Conservation (phyloP, 1,139 yeast species). For the Zygotorulaspora mrakii region DNA sequence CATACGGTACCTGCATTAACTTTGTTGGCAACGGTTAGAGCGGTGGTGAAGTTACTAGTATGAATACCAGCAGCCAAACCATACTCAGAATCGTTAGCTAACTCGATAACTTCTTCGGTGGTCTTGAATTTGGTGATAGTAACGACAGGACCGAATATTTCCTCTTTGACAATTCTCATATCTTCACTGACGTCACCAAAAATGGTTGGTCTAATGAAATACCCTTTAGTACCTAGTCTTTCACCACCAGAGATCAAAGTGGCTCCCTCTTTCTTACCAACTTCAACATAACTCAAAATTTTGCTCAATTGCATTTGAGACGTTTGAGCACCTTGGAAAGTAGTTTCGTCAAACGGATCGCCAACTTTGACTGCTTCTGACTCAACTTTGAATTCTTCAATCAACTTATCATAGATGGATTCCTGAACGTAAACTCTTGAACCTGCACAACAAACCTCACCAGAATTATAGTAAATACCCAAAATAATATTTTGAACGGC, state of each 20-base stretch:
- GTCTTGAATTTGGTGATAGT: slow-evolving; percentile 53
- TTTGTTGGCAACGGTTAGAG: slow-evolving; percentile 48
- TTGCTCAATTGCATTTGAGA: slow-evolving; percentile 52
- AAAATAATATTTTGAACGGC: slow-evolving; percentile 46
- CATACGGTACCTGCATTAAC: slow-evolving; percentile 58
- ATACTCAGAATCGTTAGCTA: slow-evolving; percentile 55
- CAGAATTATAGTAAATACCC: slow-evolving; percentile 55
- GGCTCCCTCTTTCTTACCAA: slow-evolving; percentile 60
- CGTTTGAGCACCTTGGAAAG: slow-evolving; percentile 63
- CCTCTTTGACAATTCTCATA: slow-evolving; percentile 65
- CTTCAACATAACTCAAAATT: slow-evolving; percentile 53
- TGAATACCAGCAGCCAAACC: slow-evolving; percentile 66
- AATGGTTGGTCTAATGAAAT: slow-evolving; percentile 64
- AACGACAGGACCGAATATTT: slow-evolving; percentile 64
- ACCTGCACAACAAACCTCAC: slow-evolving; percentile 67
- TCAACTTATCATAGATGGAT: slow-evolving; percentile 49
- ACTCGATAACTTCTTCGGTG: slow-evolving; percentile 49
- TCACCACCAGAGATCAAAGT: slow-evolving; percentile 56
- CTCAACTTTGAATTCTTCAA: slow-evolving; percentile 45
- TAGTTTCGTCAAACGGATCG: slow-evolving; percentile 54
- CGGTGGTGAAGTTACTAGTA: slow-evolving; percentile 46
- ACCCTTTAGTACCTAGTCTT: slow-evolving; percentile 55
- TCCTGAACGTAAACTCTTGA: slow-evolving; percentile 60
- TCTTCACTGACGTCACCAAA: slow-evolving; percentile 60
- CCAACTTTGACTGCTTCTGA: slow-evolving; percentile 51